Percentiles rank a stretch among this genome's conserved stretches.
These are phyloP conservation scores for Bruguiera sexangula DNA, from an alignment of 345 rosid species.

Conservation along the genomic window DNA sequence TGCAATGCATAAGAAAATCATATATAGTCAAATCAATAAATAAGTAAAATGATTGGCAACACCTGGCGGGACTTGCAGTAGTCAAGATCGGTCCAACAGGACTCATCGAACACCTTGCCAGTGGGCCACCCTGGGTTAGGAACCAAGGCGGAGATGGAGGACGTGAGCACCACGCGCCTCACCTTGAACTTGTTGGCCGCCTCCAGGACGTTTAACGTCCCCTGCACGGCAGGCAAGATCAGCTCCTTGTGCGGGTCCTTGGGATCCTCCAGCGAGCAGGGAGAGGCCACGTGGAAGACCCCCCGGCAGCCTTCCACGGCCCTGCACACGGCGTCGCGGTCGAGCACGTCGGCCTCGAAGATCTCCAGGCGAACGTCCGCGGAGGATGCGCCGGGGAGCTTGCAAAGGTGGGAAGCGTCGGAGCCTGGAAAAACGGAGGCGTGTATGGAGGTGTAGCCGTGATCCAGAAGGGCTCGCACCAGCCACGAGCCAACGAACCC, in stretches of 20 bases:
- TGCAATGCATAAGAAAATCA: too few species aligned
- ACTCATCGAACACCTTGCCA: constrained; percentile 49
- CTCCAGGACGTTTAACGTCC: constrained; percentile 63
- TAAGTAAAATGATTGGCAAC: too few species aligned
- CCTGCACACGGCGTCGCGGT: constrained; percentile 43
- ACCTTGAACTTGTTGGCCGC: constrained; percentile 53
- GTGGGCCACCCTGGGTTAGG: constrained; percentile 68
- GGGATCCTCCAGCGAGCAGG: constrained; percentile 71
- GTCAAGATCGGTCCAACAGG: constrained; percentile 78
- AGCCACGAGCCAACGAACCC: constrained; percentile 87
- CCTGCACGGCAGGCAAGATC: constrained; percentile 71
- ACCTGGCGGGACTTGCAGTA: constrained; percentile 67
- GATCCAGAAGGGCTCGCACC: constrained; percentile 44
- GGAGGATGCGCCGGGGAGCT: constrained; percentile 38
- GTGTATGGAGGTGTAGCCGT: constrained; percentile 59
- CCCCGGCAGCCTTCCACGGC: constrained; percentile 72
- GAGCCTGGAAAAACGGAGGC: constrained; percentile 62
- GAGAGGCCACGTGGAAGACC: constrained; percentile 88
- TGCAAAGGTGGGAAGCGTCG: constrained; percentile 47
- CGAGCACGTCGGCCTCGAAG: constrained; percentile 62
- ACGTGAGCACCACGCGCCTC: constrained; percentile 72
- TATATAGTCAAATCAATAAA: too few species aligned
- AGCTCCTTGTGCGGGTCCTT: constrained; percentile 58
- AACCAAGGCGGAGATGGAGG: constrained; percentile 74
- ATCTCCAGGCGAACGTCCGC: constrained; percentile 30